Base-by-base conservation (phyloP, 2,329 filamentous ascomycete species). In the Triangularia setosa region DNA sequence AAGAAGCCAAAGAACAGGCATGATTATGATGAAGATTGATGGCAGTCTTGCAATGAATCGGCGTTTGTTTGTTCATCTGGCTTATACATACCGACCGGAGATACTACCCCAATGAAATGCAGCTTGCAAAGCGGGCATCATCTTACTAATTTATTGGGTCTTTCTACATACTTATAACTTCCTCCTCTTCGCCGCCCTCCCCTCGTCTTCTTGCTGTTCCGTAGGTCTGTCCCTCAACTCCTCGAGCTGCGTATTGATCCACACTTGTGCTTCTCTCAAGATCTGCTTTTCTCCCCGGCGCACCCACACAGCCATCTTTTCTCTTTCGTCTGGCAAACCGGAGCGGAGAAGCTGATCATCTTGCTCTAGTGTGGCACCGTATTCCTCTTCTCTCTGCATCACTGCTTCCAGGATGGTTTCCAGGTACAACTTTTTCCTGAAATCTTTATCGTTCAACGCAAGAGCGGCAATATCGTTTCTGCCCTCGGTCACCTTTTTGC, bases 361-460 rank as follows among this genome's bases (percentile, higher is more conserved):
- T 7, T 75, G 67, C 18, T 74, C 73, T 23, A 75, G 23, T 0
- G 69, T 70, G 0, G 75, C 76, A 3, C 62, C 60, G 61, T 76
- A 77, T 58, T 72, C 68, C 3, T 54, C 61, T 33, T 71, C 65
- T 11, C 74, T 62, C 3, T 68, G 69, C 7, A 65, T 61, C 7
- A 77, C 52, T 12, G 73, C 75, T 0, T 76, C 61, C 0, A 65
- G 56, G 0, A 84, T 74, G 18, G 79, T 77, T 4, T 75, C 73
- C 18, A 79, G 71, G 9, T 78, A 77, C 4, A 83, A 73, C 67
- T 81, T 78, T 52, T 84, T 81, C 8, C 83, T 76, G 69, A 77
- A 80, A 52, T 78, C 75, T 74, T 84, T 85, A 67, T 84, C 80
- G 2, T 79, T 77, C 30, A 84, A 73, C 1, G 77, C 72, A 2